These are phyloP conservation scores for Colletotrichum melonis DNA, from an alignment of 2,329 filamentous ascomycete genomes.

Conservation along the genomic window DNA sequence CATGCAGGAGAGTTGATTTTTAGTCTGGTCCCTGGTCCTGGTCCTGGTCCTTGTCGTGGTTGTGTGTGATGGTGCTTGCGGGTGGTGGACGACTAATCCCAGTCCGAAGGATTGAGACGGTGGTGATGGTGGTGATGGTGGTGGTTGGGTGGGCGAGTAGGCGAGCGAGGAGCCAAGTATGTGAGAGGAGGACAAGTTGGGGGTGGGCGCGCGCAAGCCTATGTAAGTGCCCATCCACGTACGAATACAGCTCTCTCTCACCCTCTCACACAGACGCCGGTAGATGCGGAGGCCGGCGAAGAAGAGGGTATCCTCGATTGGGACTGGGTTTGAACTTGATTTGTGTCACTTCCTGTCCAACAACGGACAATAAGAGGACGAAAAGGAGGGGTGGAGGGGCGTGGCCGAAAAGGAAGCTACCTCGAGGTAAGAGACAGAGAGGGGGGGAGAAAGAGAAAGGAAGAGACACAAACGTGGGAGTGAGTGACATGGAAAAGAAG, in stretches of 20 bases:
- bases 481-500: background rate
- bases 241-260: background rate
- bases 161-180: background rate
- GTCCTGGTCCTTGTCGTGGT: background rate
- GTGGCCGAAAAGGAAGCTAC: background rate
- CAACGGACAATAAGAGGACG: slow-evolving; percentile 4
- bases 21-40: slow-evolving; percentile 4
- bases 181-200: background rate
- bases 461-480: slow-evolving; percentile 1
- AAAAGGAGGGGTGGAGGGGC: background rate
- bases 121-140: background rate
- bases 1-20: slow-evolving; percentile 28
- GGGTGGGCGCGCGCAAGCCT: slow-evolving; percentile 18
- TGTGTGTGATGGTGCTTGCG: slow-evolving; percentile 6
- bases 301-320: background rate
- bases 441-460: background rate
- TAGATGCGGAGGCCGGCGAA: background rate
- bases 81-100: background rate
- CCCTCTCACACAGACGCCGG: background rate
- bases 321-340: slow-evolving; percentile 9
- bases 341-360: slow-evolving; percentile 12
- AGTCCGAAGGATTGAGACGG: background rate
- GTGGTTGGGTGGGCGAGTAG: slow-evolving; percentile 2
- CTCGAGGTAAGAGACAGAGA: background rate
- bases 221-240: slow-evolving; percentile 20